A percentile compares a stretch with the other conserved stretches of the same genome.
phyloP scores from a whole-genome alignment of 192 early-diverging fungal genomes.

The Spinellus fusiger region DNA sequence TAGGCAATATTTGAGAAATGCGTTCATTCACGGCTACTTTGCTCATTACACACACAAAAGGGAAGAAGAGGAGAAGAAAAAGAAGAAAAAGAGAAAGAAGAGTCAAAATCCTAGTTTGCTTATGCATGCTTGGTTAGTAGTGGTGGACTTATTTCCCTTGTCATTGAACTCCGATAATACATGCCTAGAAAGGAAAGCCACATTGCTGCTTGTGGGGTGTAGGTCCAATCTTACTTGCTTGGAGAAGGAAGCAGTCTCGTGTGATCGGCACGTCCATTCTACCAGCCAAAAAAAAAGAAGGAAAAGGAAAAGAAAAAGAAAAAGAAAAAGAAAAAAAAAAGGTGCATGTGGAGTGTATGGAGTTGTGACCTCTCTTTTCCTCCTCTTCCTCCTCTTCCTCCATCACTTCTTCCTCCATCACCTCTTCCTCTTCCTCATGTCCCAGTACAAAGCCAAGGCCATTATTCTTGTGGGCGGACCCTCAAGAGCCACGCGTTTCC shows the following conservation, averaged over 20 bases:
- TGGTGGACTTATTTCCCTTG: too few relatives aligned
- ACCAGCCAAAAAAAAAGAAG: not conserved
- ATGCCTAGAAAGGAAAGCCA: too few relatives aligned
- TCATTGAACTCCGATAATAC: too few relatives aligned
- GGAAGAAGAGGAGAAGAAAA: not conserved
- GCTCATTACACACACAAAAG: conserved; percentile 3
- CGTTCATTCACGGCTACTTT: conserved; percentile 21
- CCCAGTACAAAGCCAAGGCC: conserved; percentile 59
- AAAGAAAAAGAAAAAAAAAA: not conserved
- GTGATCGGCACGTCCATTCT: too few relatives aligned
- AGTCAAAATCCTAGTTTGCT: not conserved
- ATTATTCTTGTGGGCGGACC: conserved; percentile 97
- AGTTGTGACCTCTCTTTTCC: not conserved
- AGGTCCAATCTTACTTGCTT: too few relatives aligned
- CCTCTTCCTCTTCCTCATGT: not conserved
- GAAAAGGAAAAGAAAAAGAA: not conserved
- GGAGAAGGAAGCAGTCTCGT: too few relatives aligned
- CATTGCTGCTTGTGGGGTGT: too few relatives aligned
- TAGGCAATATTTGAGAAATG: conserved; percentile 48
- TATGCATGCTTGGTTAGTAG: too few relatives aligned
- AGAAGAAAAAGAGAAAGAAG: not conserved
- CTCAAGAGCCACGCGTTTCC: conserved; percentile 94
- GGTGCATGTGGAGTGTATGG: too few relatives aligned
- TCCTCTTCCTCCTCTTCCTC: not conserved
- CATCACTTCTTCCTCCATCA: not conserved